Base-by-base conservation (phyloP, 306 rosid genomes). In the Betula pendula region DNA sequence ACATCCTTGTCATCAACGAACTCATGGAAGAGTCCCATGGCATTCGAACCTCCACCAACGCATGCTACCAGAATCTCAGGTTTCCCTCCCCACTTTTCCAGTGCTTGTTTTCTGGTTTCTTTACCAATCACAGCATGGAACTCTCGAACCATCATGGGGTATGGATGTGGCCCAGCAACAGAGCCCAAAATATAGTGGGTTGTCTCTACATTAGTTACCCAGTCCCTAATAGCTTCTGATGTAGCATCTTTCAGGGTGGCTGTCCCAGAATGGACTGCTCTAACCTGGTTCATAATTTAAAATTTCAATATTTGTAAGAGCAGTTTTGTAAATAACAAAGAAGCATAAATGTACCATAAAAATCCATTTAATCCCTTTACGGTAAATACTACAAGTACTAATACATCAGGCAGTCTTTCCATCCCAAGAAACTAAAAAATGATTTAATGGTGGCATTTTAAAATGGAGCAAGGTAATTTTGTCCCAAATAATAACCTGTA, bases 141-240 rank as follows among this genome's bases (percentile, higher is more conserved):
- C 74, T 95, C 97, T 77, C 98, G 82, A 7, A 95, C 98, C 98
- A 95, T 95, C 97, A 92, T 92, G 17, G 98, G 98, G 79, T 95
- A 95, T 15, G 98, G 98, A 81, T 95, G 98, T 0, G 98, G 98
- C 24, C 98, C 98, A 2, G 98, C 98, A 74, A 95, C 97, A 25
- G 98, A 95, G 58, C 98, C 98, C 89, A 95, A 83, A 80, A 95
- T 92, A 75, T 95, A 95, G 84, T 95, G 98, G 76, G 98, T 95
- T 13, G 98, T 95, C 88, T 95, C 98, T 4, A 95, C 98, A 69
- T 95, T 92, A 35, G 98, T 95, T 81, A 95, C 98, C 98, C 98
- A 95, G 65, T 95, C 97, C 88, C 98, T 90, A 48, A 95, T 95
- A 51, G 98, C 97, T 81, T 95, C 97, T 22, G 98, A 95, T 13